Percentiles rank a stretch among this genome's conserved stretches.
These are phyloP conservation scores for Arthrobotrys megalospora DNA, from an alignment of 2,329 filamentous ascomycete genomes.

Conservation along the genomic window DNA sequence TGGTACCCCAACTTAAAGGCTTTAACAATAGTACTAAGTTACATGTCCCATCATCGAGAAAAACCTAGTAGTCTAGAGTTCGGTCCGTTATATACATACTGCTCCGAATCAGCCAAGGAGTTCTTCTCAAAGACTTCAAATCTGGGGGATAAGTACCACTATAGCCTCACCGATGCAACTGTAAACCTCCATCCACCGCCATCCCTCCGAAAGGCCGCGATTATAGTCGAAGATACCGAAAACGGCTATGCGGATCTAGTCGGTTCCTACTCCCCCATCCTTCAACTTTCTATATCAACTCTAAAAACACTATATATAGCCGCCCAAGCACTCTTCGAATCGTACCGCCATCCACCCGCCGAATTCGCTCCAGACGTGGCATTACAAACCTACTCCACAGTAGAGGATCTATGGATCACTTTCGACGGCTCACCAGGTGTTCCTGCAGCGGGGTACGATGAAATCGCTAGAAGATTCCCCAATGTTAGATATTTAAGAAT, in stretches of 20 bases:
- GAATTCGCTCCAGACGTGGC: background rate
- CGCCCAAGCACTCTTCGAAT: background rate
- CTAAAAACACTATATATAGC: background rate
- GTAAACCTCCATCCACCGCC: background rate
- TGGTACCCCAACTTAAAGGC: slow-evolving; percentile 4
- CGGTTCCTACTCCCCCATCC: background rate
- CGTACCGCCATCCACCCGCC: background rate
- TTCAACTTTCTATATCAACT: background rate
- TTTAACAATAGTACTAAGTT: background rate
- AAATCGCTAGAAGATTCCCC: slow-evolving; percentile 8
- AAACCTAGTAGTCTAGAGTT: background rate
- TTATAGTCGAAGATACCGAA: slow-evolving; percentile 2
- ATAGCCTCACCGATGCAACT: background rate
- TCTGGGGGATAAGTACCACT: background rate
- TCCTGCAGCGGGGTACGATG: slow-evolving; percentile 3
- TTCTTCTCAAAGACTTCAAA: background rate
- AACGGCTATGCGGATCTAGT: background rate
- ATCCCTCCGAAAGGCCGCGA: background rate
- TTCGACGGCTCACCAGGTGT: slow-evolving; percentile 7
- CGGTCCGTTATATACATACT: background rate
- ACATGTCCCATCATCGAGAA: background rate
- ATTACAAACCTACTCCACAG: background rate
- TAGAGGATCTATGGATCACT: background rate
- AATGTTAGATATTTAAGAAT: background rate
- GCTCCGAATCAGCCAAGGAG: background rate